Evolutionary conservation across 805 yeast species (phyloP), one percentile per base, ranked within the genome.

Genomic region (Starmerella vitae): DNA sequence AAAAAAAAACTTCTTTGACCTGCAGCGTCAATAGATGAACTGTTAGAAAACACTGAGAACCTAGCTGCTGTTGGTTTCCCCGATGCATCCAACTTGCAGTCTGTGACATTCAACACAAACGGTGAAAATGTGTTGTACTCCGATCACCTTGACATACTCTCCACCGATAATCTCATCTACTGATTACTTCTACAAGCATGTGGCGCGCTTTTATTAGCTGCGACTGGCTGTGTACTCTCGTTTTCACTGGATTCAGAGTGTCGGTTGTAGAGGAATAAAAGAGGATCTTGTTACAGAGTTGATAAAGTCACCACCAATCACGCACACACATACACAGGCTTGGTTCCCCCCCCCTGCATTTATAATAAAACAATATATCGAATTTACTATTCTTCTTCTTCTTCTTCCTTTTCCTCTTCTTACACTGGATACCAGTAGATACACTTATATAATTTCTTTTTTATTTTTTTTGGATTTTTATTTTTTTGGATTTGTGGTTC

Each of bases 11-110:
- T 28, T 29, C 27, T 30, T 46, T 50, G 56, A 43, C 56, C 56
- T 33, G 56, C 56, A 47, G 56, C 56, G 56, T 52, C 56, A 46
- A 50, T 52, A 35, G 56, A 52, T 46, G 56, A 49, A 44, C 48
- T 50, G 43, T 37, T 47, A 30, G 50, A 40, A 27, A 45, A 39
- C 21, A 46, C 45, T 12, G 36, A 36, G 27, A 34, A 35, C 45
- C 50, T 49, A 10, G 49, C 48, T 39, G 48, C 48, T 12, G 30
- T 27, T 10, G 51, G 40, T n/a, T 51, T 43, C 43, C 48, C 48
- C 44, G 53, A 48, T 28, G 50, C 42, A 38, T 17, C 22, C 31
- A 30, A 26, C n/a, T 19, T 43, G 37, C 41, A 44, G 37, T 36
- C 46, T 36, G 33, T 46, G 26, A 22, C 41, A 13, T 42, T 40